A percentile compares a stretch with the other conserved stretches of the same genome.
phyloP scores from a whole-genome alignment of 1,284 basidiomycete species.

The Sporisorium sorghi region DNA sequence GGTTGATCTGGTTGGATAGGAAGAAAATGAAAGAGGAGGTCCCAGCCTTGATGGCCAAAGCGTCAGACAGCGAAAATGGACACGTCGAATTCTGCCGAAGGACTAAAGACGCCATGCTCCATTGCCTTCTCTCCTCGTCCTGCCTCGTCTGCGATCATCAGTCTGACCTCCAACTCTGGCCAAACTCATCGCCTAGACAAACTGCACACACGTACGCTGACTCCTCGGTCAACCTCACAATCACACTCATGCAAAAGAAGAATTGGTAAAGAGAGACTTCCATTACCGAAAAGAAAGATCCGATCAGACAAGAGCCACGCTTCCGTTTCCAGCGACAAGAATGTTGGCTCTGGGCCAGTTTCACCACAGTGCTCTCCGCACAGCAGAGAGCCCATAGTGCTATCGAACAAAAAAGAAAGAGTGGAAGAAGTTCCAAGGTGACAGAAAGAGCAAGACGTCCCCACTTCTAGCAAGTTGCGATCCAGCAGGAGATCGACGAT shows the following conservation, averaged over 20 bases:
- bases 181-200: neutral
- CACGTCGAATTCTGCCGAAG: slow-evolving; percentile 25
- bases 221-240: no score
- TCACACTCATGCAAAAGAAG: neutral
- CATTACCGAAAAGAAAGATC: slow-evolving; percentile 14
- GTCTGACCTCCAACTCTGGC: neutral
- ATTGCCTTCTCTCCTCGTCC: neutral
- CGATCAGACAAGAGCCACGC: slow-evolving; percentile 9
- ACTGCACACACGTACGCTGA: neutral
- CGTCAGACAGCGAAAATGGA: slow-evolving; percentile 12
- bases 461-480: slow-evolving; percentile 4
- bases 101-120: neutral
- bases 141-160: neutral
- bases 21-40: slow-evolving; percentile 13
- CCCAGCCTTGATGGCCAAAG: slow-evolving; percentile 23
- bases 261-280: slow-evolving; percentile 5
- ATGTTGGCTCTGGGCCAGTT: neutral
- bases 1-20: neutral
- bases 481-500: slow-evolving; percentile 16
- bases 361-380: slow-evolving; percentile 8
- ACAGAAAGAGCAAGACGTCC: slow-evolving; percentile 14
- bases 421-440: slow-evolving; percentile 6
- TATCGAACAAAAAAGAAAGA: neutral
- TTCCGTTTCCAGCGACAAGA: slow-evolving; percentile 9
- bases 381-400: slow-evolving; percentile 13